Evolutionary conservation across 495 filamentous ascomycete species (phyloP).

Genomic region (Amniculicola lignicola): DNA sequence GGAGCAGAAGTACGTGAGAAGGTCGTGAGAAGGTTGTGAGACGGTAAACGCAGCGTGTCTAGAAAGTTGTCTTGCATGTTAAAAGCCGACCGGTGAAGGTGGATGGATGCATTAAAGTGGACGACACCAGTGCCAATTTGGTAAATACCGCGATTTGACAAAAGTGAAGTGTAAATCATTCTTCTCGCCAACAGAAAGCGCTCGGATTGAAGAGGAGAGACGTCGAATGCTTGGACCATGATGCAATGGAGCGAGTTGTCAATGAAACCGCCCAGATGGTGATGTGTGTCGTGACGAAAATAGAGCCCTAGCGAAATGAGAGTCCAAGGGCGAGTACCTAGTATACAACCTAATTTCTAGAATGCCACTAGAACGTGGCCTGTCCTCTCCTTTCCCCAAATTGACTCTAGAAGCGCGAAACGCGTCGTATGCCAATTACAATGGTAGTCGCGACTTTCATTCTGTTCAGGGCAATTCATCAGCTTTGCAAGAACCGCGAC

Average conservation of each 20-base stretch:
- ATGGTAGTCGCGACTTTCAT: conserved; percentile 7
- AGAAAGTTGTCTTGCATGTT: no score
- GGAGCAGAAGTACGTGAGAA: neutral
- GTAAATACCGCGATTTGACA: neutral
- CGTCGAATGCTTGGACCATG: conserved; percentile 7
- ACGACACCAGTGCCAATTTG: neutral
- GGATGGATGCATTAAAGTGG: neutral
- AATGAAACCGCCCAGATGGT: conserved; percentile 15
- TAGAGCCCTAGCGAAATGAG: conserved; percentile 20
- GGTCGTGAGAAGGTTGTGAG: conserved; percentile 9
- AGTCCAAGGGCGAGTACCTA: conserved; percentile 19
- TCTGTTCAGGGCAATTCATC: no score
- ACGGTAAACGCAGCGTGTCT: conserved; percentile 7
- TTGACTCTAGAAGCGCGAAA: conserved; percentile 15
- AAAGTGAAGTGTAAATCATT: neutral
- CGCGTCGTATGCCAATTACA: conserved; percentile 13
- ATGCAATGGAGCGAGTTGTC: conserved; percentile 4
- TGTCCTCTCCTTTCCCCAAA: conserved; percentile 1
- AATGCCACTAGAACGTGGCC: conserved; percentile 11
- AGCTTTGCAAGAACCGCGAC: no score
- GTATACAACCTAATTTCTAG: conserved; percentile 11
- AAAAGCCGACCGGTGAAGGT: no score
- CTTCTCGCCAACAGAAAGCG: conserved; percentile 10
- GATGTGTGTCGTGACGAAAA: conserved; percentile 17
- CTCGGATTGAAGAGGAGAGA: no score